Base-by-base conservation (phyloP, 202 grass and related monocot genomes). In the Digitaria exilis region DNA sequence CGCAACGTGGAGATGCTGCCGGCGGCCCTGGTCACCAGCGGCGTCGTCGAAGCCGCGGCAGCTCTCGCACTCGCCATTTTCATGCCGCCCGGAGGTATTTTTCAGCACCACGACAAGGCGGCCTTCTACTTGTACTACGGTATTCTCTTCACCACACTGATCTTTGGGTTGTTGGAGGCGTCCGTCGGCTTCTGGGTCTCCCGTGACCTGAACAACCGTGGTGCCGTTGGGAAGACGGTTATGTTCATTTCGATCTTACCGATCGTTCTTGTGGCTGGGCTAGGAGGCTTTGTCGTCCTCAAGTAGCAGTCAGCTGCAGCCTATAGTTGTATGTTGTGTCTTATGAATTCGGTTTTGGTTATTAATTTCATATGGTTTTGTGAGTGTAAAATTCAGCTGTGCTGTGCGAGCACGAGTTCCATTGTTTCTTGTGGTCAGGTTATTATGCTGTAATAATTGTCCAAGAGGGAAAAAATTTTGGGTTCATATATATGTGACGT, bases 241-340 rank as follows among this genome's bases (percentile, higher is more conserved):
- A 0, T 86, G 6, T 86, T 68, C 68, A 2, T 80, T 7, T 80
- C 76, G 26, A 56, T 80, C 9, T 17, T 86, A 3, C 77, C 77
- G 0, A 7, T 74, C 0, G 37, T 86, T 0, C 7, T 28, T 11
- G 77, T 86, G 2, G 9, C 24, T 22, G 83, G 9, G 0, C 5
- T 86, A 26, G 84, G 69, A 46, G 69, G 77, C 18, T 65, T 66
- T 10, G 48, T 56, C 21, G 9, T 80, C 29, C 19, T 78, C 16
- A 78, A n/a, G n/a, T 71, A 24, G 52, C 21, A 35, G 8, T 5
- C 16, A 18, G 73, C 44, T 12, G 13, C 10, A 7, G 3, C 6
- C 2, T n/a, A 37, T 37, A 37, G 35, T 75, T 22, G 11, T 6
- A 22, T 25, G 21, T 64, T 39, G 37, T 39, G n/a, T n/a, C n/a